These are phyloP conservation scores for Rhododendron mucronatum DNA, from an alignment of 148 eudicot genomes.

Conservation along the genomic window DNA sequence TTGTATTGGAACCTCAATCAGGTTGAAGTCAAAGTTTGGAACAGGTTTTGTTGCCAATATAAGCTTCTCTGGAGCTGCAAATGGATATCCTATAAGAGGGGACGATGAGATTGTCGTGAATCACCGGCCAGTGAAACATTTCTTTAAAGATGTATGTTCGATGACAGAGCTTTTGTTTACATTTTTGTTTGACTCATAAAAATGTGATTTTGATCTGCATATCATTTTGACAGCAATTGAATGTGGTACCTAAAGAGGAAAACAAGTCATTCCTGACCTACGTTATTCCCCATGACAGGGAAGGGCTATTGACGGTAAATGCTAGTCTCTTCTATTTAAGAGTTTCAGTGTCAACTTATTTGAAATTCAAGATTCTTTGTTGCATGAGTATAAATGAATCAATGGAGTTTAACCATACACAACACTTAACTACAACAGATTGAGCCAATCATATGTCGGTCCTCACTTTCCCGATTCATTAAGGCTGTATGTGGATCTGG, in stretches of 20 bases:
- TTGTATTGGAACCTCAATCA: conserved; percentile 83
- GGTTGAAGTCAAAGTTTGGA: conserved; percentile 80
- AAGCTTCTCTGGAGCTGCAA: conserved; percentile 41
- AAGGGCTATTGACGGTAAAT: conserved; percentile 56
- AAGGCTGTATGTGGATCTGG: background rate
- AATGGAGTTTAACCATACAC: background rate
- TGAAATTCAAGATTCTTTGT: background rate
- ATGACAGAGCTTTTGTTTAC: background rate
- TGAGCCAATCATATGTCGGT: background rate
- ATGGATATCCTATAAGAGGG: conserved; percentile 22
- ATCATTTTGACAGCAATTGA: conserved; percentile 46
- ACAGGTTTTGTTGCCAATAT: conserved; percentile 70
- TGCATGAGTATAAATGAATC: background rate
- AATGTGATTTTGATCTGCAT: background rate
- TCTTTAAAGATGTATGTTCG: conserved; percentile 59
- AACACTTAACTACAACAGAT: background rate
- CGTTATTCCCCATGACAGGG: conserved; percentile 68
- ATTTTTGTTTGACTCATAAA: background rate
- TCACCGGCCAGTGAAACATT: conserved; percentile 54
- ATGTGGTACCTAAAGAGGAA: conserved; percentile 68
- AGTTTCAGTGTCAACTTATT: background rate
- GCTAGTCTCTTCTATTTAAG: background rate
- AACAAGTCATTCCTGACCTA: conserved; percentile 66
- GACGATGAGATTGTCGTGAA: conserved; percentile 17
- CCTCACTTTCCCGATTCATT: background rate